phyloP scores from a whole-genome alignment of 257 asterid genomes.

The Forsythia viridissima region DNA sequence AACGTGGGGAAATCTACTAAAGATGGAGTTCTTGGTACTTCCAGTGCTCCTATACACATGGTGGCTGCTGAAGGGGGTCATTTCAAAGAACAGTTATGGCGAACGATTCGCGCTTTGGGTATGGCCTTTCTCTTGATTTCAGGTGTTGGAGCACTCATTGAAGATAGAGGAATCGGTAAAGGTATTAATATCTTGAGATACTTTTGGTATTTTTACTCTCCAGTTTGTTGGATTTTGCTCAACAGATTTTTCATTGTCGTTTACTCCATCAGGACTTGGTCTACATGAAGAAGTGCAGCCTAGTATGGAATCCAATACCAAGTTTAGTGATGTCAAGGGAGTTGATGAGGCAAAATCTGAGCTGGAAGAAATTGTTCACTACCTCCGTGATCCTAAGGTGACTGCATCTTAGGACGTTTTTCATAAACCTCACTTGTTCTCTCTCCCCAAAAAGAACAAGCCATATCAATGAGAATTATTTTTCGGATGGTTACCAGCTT shows the following conservation, averaged over 20 bases:
- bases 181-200: conserved; percentile 38
- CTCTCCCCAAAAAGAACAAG: neutral
- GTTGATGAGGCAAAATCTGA: conserved; percentile 97
- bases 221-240: neutral
- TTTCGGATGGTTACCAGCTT: neutral
- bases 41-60: conserved; percentile 92
- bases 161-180: conserved; percentile 89
- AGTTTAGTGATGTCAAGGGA: conserved; percentile 90
- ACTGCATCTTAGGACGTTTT: conserved; percentile 19
- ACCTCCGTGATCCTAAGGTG: conserved; percentile 98
- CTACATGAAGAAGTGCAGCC: conserved; percentile 91
- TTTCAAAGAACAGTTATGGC: conserved; percentile 88
- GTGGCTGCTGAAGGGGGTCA: conserved; percentile 83
- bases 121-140: conserved; percentile 75
- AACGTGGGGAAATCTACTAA: conserved; percentile 74
- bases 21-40: conserved; percentile 78
- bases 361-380: conserved; percentile 95
- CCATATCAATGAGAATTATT: neutral
- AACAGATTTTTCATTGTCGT: conserved; percentile 11
- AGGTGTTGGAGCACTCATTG: conserved; percentile 82
- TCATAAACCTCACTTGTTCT: neutral
- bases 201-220: conserved; percentile 10
- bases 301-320: conserved; percentile 76
- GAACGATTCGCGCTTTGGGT: conserved; percentile 84
- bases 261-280: conserved; percentile 64